Conservation (phyloP, 345 rosid genomes). For the Gossypium australe region DNA sequence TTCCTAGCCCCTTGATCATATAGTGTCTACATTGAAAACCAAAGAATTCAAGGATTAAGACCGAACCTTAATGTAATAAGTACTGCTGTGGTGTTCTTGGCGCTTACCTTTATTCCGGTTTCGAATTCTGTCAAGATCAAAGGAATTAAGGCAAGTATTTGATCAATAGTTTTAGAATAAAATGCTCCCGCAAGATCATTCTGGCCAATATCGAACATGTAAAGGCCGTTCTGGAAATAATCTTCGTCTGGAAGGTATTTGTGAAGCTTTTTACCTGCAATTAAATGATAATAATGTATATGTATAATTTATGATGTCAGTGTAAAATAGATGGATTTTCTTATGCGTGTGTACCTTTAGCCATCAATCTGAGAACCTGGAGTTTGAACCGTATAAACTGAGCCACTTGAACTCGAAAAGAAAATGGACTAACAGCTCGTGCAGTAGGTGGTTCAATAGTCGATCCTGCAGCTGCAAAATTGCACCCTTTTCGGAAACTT, state of each 20-base stretch:
- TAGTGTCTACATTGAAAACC: slow-evolving; percentile 38
- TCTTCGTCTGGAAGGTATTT: slow-evolving; percentile 65
- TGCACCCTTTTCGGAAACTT: slow-evolving; percentile 75
- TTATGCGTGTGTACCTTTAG: slow-evolving; percentile 32
- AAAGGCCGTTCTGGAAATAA: slow-evolving; percentile 61
- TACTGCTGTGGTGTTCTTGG: not conserved
- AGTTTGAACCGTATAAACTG: slow-evolving; percentile 80
- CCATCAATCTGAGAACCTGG: slow-evolving; percentile 49
- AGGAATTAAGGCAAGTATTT: slow-evolving; percentile 75
- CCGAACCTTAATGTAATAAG: not conserved
- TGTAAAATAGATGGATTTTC: not conserved
- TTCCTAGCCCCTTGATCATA: slow-evolving; percentile 83
- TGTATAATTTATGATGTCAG: not conserved
- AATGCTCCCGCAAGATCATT: slow-evolving; percentile 94
- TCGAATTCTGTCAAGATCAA: slow-evolving; percentile 61
- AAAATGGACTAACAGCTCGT: slow-evolving; percentile 70
- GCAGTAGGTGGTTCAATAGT: slow-evolving; percentile 70
- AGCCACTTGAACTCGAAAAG: slow-evolving; percentile 67
- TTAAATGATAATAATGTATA: not conserved
- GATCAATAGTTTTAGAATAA: slow-evolving; percentile 77
- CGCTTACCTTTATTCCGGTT: slow-evolving; percentile 54
- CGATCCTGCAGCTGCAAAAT: slow-evolving; percentile 92
- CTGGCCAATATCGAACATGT: slow-evolving; percentile 92
- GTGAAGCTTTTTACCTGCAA: slow-evolving; percentile 44
- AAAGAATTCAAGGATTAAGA: not conserved